phyloP scores from a whole-genome alignment of 345 rosid genomes.

The Salix arbutifolia region DNA sequence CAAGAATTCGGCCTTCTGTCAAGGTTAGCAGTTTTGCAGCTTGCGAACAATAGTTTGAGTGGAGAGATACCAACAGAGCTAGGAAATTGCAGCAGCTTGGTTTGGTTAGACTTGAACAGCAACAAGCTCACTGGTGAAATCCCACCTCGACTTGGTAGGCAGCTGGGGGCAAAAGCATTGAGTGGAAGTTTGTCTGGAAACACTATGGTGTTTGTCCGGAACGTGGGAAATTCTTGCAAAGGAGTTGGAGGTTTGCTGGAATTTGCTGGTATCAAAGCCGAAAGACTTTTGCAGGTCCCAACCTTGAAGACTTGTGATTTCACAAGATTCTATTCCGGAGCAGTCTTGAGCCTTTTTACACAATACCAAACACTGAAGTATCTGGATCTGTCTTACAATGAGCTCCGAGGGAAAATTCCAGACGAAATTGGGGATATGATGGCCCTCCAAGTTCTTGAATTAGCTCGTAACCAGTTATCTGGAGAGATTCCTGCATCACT shows the following conservation, averaged over 20 bases:
- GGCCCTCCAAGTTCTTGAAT: slow-evolving; percentile 86
- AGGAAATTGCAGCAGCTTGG: slow-evolving; percentile 78
- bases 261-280: slow-evolving; percentile 86
- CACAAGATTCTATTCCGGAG: slow-evolving; percentile 85
- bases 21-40: slow-evolving; percentile 84
- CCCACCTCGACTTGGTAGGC: slow-evolving; percentile 83
- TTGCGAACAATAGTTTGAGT: slow-evolving; percentile 80
- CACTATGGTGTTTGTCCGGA: slow-evolving; percentile 81
- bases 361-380: slow-evolving; percentile 87
- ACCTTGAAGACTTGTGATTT: slow-evolving; percentile 78
- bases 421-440: slow-evolving; percentile 84
- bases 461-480: slow-evolving; percentile 77
- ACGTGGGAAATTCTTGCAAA: slow-evolving; percentile 89
- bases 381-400: slow-evolving; percentile 81
- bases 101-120: slow-evolving; percentile 88
- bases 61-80: slow-evolving; percentile 86
- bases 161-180: slow-evolving; percentile 75
- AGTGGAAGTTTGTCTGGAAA: slow-evolving; percentile 76
- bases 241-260: slow-evolving; percentile 93
- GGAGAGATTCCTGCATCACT: slow-evolving; percentile 89
- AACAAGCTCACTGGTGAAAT: slow-evolving; percentile 87
- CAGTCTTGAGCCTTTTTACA: slow-evolving; percentile 79
- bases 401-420: slow-evolving; percentile 82
- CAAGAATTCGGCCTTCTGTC: slow-evolving; percentile 57
- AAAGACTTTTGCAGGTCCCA: slow-evolving; percentile 71